These are phyloP conservation scores for Solanum sitiens DNA, from an alignment of 257 asterid species.

Conservation along the genomic window DNA sequence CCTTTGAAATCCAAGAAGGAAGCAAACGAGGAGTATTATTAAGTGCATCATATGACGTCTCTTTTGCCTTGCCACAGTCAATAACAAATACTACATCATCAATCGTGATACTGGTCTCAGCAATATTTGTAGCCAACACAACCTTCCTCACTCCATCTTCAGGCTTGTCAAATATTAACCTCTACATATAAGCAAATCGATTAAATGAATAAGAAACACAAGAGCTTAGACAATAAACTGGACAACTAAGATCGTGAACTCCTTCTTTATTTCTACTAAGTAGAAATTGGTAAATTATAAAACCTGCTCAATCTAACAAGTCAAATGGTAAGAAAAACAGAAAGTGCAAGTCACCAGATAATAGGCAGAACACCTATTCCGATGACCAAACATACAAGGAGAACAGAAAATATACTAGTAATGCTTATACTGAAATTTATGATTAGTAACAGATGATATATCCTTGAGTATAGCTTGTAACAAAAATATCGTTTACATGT, in stretches of 20 bases:
- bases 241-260: background rate
- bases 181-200: slow-evolving; percentile 29
- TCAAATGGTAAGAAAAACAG: background rate
- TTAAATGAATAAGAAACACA: background rate
- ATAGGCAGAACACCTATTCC: background rate
- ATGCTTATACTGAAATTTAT: background rate
- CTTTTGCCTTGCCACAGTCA: slow-evolving; percentile 96
- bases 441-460: background rate
- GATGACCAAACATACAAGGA: background rate
- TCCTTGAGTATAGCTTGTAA: background rate
- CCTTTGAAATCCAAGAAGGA: slow-evolving; percentile 95
- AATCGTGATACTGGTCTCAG: slow-evolving; percentile 95
- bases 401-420: background rate
- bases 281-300: background rate
- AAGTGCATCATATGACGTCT: slow-evolving; percentile 87
- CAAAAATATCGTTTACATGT: background rate
- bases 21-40: slow-evolving; percentile 96
- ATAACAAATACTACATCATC: slow-evolving; percentile 77
- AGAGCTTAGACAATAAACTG: background rate
- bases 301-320: background rate
- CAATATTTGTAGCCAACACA: slow-evolving; percentile 85
- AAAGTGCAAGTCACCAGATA: background rate
- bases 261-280: background rate
- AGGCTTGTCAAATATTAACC: slow-evolving; percentile 70
- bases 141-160: slow-evolving; percentile 78